phyloP scores from a whole-genome alignment of 2,329 filamentous ascomycete genomes.

The Trematosphaeria pertusa region DNA sequence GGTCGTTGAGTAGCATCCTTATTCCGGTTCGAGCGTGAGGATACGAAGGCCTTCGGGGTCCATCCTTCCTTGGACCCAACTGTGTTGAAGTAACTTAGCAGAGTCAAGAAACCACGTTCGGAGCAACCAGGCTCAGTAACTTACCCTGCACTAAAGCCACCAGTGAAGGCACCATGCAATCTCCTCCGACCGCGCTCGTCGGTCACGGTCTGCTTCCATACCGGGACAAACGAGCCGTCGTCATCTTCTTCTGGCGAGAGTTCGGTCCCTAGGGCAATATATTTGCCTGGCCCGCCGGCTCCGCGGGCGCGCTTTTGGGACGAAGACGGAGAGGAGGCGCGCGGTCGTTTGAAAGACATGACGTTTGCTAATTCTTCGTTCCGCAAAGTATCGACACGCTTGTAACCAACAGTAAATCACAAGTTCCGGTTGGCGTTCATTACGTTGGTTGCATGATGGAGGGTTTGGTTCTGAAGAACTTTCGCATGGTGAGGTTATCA shows the following conservation, averaged over 20 bases:
- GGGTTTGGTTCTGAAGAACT: no score
- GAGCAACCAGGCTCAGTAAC: slow-evolving; percentile 40
- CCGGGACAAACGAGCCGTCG: slow-evolving; percentile 87
- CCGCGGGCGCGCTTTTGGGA: slow-evolving; percentile 77
- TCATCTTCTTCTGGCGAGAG: slow-evolving; percentile 80
- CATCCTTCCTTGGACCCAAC: slow-evolving; percentile 99
- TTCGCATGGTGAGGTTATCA: no score
- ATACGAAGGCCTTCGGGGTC: slow-evolving; percentile 90
- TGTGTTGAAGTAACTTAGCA: slow-evolving; percentile 88
- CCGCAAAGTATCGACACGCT: no score
- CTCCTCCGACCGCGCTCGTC: slow-evolving; percentile 91
- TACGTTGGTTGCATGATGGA: no score
- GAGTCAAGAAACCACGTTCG: slow-evolving; percentile 44
- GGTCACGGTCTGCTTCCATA: slow-evolving; percentile 98
- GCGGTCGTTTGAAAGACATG: slow-evolving; percentile 46
- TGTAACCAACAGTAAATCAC: no score
- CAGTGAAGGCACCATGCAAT: slow-evolving; percentile 94
- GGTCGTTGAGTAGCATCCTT: slow-evolving; percentile 71
- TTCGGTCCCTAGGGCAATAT: slow-evolving; percentile 69
- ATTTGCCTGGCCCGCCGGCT: slow-evolving; percentile 56
- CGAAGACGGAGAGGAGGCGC: slow-evolving; percentile 33
- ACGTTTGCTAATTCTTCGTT: no score
- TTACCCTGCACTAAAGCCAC: slow-evolving; percentile 95
- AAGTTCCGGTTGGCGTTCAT: no score
- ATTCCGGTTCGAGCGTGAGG: slow-evolving; percentile 79